These are phyloP conservation scores for Solanum infundibuliforme DNA, from an alignment of 257 asterid genomes.

Conservation along the genomic window DNA sequence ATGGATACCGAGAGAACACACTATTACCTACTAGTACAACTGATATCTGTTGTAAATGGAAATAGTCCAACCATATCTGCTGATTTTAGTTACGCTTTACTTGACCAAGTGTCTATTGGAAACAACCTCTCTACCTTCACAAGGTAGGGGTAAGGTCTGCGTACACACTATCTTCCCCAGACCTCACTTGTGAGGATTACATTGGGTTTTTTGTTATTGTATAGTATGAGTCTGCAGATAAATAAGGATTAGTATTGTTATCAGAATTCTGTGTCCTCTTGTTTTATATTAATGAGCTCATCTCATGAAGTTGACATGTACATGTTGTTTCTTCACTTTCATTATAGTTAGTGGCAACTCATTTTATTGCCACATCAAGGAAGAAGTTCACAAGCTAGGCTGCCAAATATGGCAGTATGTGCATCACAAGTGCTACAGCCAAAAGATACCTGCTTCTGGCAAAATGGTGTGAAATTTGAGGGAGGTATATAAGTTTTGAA, in stretches of 20 bases:
- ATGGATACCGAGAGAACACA: background rate
- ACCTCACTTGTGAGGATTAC: background rate
- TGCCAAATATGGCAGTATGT: background rate
- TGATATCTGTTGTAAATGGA: conserved; percentile 1
- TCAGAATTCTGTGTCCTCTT: background rate
- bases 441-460: background rate
- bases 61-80: conserved; percentile 13
- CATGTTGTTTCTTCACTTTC: background rate
- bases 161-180: background rate
- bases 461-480: background rate
- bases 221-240: background rate
- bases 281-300: background rate
- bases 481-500: background rate
- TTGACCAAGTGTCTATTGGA: background rate
- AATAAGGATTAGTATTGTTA: background rate
- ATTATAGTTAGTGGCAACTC: background rate
- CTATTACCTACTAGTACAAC: conserved; percentile 6
- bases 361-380: background rate
- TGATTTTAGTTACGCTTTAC: background rate
- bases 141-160: background rate
- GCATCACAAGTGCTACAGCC: background rate
- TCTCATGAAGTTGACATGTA: background rate
- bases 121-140: background rate
- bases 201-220: background rate
- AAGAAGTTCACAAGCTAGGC: background rate